Base-by-base conservation (phyloP, 2,329 filamentous ascomycete species). In the Calonectria pseudoturangicola region DNA sequence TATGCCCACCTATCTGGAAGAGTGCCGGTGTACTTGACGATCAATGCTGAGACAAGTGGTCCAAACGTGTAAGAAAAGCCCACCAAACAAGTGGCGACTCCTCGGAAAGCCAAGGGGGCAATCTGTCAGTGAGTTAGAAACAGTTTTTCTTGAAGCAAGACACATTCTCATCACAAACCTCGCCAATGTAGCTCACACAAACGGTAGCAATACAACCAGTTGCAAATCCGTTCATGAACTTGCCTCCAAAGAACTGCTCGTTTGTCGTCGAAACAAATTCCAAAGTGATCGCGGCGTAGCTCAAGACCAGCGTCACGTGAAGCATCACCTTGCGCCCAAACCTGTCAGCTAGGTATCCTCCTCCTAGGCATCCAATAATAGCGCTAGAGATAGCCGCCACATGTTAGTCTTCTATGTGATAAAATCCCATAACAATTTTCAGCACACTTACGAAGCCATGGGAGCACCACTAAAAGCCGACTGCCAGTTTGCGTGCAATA, bases 401-500 rank as follows among this genome's bases (percentile, higher is more conserved):
- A 36, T 25, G 58, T 73, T 39, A 73, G 66, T 15, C 15, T 41
- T 18, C n/a, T 2, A 12, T 10, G 9, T 5, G 1, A 4, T 28
- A 45, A 36, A 41, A 45, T 12, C 15, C 6, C 25, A 9, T 3
- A 30, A 25, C 4, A 28, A 3, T 2, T 6, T 16, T 15, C 6
- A 15, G 4, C 9, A 21, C 18, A 76, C 79, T 76, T 64, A 81
- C 80, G 80, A 81, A 39, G 85, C 85, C 30, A 86, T 81, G 2
- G 86, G 85, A 0, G 80, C 86, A 8, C 84, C 86, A 36, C 82
- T 81, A 72, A 87, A 87, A 4, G 86, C 86, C 25, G 81, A 82
- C 74, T 88, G 85, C 86, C 86, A 88, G 13, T 83, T 81, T 2
- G 85, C 82, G 13, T 83, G 76, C 8, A 87, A 75, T 6, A 86